Conservation (phyloP, 2,329 filamentous ascomycete species). For the Xylaria hypoxylon region DNA sequence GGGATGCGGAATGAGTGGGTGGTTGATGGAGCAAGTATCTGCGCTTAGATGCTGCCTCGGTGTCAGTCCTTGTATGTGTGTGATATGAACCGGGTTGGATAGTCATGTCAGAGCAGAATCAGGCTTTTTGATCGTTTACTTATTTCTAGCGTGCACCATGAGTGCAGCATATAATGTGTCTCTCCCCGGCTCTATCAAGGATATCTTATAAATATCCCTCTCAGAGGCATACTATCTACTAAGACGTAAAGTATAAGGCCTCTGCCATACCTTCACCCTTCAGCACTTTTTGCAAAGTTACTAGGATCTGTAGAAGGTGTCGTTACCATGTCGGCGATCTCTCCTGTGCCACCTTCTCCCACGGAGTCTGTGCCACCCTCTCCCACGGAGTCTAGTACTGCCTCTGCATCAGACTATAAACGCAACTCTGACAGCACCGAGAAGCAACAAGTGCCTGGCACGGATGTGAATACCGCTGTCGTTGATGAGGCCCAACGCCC, state of each 20-base stretch:
- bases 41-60: not conserved
- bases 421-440: not conserved
- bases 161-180: conserved; percentile 23
- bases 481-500: conserved; percentile 32
- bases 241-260: not conserved
- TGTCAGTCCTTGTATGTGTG: not conserved
- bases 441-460: conserved; percentile 5
- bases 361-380: conserved; percentile 22
- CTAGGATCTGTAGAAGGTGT: not conserved
- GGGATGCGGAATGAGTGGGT: not conserved
- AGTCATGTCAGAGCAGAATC: not conserved
- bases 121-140: not conserved
- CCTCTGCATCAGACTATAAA: conserved; percentile 36
- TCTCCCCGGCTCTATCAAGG: not conserved
- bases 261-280: conserved; percentile 4
- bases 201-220: not conserved
- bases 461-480: not conserved
- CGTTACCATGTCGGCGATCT: conserved; percentile 21
- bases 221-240: not conserved
- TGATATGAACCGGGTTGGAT: not conserved
- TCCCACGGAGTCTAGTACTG: conserved; percentile 15
- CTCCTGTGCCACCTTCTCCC: not conserved
- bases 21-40: conserved; percentile 1
- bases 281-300: not conserved
- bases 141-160: not conserved